Evolutionary conservation across 495 filamentous ascomycete genomes (phyloP).

Genomic region (Jackrogersella multiformis): DNA sequence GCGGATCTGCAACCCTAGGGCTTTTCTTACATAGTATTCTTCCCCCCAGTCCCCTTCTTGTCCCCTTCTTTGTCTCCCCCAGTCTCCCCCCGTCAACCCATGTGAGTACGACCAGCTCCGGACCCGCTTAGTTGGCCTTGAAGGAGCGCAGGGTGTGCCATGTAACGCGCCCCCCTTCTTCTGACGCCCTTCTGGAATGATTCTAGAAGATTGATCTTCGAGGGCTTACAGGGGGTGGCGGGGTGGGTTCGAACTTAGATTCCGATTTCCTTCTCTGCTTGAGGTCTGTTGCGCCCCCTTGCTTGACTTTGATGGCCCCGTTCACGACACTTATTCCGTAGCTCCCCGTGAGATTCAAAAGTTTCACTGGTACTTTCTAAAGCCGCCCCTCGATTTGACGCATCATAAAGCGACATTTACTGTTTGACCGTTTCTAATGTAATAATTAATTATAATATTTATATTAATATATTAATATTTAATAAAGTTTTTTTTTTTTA

Average conservation of each 20-base stretch:
- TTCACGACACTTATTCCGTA: not conserved
- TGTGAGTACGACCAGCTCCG: not conserved
- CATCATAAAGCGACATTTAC: not conserved
- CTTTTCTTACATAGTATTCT: too few relatives aligned
- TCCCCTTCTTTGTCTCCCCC: too few relatives aligned
- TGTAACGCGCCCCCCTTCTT: not conserved
- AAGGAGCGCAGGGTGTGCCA: constrained; percentile 6
- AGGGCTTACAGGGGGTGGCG: too few relatives aligned
- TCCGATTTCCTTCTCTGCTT: constrained; percentile 12
- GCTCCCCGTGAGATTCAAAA: not conserved
- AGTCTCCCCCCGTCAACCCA: not conserved
- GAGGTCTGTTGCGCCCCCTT: not conserved
- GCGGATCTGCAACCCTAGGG: not conserved
- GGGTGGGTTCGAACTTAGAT: not conserved
- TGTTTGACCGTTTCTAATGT: too few relatives aligned
- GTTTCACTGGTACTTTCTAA: not conserved
- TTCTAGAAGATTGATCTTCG: constrained; percentile 14
- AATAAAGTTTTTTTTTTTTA: too few relatives aligned
- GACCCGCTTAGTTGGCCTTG: constrained; percentile 9
- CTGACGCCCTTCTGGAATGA: constrained; percentile 10
- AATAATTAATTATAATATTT: too few relatives aligned
- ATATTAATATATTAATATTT: too few relatives aligned
- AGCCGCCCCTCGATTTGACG: constrained; percentile 4
- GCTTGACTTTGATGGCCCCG: not conserved
- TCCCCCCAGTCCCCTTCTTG: not conserved